Conservation (phyloP, 2,329 filamentous ascomycete species). For the Dryadomyces quercus-mongolicae region DNA sequence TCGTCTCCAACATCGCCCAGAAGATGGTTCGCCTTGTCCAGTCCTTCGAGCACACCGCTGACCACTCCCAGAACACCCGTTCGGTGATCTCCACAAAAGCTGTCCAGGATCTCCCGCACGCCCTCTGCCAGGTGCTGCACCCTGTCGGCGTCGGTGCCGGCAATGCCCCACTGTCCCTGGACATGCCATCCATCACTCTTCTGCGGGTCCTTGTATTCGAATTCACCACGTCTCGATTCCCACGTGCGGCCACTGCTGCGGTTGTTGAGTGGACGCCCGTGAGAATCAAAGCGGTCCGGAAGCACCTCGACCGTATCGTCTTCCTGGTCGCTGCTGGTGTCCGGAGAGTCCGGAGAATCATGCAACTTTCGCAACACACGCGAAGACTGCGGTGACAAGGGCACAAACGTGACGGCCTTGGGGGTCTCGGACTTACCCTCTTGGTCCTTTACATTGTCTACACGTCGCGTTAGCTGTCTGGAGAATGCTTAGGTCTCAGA, state of each 20-base stretch:
- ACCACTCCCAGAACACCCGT: constrained; percentile 18
- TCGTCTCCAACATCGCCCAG: constrained; percentile 1
- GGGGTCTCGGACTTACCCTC: constrained; percentile 25
- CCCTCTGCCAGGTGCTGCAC: constrained; percentile 23
- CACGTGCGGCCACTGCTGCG: constrained; percentile 9
- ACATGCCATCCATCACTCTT: constrained; percentile 23
- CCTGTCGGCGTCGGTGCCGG: constrained; percentile 28
- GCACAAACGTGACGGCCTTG: constrained; percentile 29
- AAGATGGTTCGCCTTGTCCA: constrained; percentile 3
- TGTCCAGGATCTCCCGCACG: constrained; percentile 20
- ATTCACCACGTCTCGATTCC: constrained; percentile 29
- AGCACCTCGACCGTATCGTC: constrained; percentile 29
- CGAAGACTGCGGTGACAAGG: too few species aligned
- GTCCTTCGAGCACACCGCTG: constrained; percentile 15
- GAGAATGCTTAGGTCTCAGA: not conserved
- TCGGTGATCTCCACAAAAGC: constrained; percentile 5
- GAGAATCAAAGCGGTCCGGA: constrained; percentile 33
- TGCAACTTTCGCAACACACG: too few species aligned
- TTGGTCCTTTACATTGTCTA: constrained; percentile 9
- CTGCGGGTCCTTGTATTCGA: constrained; percentile 22
- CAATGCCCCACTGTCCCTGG: constrained; percentile 31
- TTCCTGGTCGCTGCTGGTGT: constrained; percentile 8
- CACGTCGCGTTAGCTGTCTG: not conserved
- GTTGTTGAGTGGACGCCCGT: constrained; percentile 27
- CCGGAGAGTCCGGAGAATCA: too few species aligned